Evolutionary conservation across 768 basidiomycete genomes (phyloP).

Genomic region (Suillus lakei): DNA sequence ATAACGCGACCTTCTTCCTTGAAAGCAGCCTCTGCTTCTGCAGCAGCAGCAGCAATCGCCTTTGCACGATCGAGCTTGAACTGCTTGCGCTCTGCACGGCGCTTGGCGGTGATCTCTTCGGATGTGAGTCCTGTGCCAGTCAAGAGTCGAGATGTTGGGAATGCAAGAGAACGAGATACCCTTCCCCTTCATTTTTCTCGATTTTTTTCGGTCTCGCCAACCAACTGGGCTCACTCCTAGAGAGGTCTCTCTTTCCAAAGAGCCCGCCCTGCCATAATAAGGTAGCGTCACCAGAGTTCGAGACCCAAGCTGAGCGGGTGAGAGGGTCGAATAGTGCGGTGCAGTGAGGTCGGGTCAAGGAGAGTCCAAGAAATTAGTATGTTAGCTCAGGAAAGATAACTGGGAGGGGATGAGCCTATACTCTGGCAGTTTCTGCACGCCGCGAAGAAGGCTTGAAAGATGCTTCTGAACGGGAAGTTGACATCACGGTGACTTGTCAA

Average conservation of each 20-base stretch:
- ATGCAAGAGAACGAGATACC: conserved; percentile 42
- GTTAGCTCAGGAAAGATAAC: conserved; percentile 53
- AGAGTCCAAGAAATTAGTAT: conserved; percentile 59
- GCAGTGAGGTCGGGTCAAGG: conserved; percentile 65
- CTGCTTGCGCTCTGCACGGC: conserved; percentile 86
- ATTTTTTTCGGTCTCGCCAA: conserved; percentile 77
- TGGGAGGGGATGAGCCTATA: conserved; percentile 78
- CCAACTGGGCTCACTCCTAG: conserved; percentile 96
- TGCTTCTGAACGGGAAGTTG: conserved; percentile 43
- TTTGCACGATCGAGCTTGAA: conserved; percentile 92
- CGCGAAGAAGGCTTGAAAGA: conserved; percentile 55
- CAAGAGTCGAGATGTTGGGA: neutral
- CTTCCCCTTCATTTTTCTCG: conserved; percentile 53
- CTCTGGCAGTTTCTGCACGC: conserved; percentile 65
- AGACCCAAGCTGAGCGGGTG: conserved; percentile 90
- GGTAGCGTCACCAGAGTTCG: conserved; percentile 61
- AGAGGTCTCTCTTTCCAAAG: conserved; percentile 96
- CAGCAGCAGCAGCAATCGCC: conserved; percentile 82
- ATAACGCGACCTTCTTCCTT: conserved; percentile 68
- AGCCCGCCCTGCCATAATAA: conserved; percentile 90
- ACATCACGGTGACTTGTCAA: conserved; percentile 38
- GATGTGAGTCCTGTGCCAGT: conserved; percentile 69
- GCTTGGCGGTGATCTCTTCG: conserved; percentile 89
- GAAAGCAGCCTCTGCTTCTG: conserved; percentile 80
- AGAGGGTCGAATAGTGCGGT: conserved; percentile 76